These are phyloP conservation scores for Arxiozyma bovina DNA, from an alignment of 1,139 yeast genomes.

Conservation along the genomic window DNA sequence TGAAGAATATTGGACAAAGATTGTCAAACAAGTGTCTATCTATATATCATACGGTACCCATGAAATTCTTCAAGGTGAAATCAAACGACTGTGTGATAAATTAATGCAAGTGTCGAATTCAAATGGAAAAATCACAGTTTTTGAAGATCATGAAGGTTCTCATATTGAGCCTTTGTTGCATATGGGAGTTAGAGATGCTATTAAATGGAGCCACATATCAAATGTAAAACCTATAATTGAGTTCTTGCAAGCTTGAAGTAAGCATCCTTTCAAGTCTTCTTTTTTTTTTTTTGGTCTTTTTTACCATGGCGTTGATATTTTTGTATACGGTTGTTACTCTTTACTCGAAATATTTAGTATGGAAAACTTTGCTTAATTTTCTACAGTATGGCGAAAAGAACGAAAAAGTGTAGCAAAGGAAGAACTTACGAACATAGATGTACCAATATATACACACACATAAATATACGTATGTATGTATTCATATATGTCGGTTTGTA, in stretches of 20 bases:
- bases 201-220: not conserved
- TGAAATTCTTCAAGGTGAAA: slow-evolving; percentile 19
- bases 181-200: not conserved
- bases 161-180: slow-evolving; percentile 16
- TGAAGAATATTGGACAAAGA: slow-evolving; percentile 12
- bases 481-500: not conserved
- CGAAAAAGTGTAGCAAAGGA: not conserved
- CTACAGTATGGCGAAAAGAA: not conserved
- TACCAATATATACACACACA: no score
- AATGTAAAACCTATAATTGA: not conserved
- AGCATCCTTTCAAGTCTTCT: not conserved
- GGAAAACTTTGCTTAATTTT: not conserved
- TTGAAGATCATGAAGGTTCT: slow-evolving; percentile 12
- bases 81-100: slow-evolving; percentile 12
- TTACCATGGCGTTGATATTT: no score
- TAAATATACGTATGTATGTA: no score
- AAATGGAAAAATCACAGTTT: slow-evolving; percentile 3
- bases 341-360: no score
- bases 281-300: no score
- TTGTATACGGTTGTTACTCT: no score
- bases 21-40: slow-evolving; percentile 12
- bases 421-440: no score
- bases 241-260: not conserved
- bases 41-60: slow-evolving; percentile 18
- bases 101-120: slow-evolving; percentile 2